phyloP scores from a whole-genome alignment of 2,329 filamentous ascomycete species.

The Monosporascus sp. region DNA sequence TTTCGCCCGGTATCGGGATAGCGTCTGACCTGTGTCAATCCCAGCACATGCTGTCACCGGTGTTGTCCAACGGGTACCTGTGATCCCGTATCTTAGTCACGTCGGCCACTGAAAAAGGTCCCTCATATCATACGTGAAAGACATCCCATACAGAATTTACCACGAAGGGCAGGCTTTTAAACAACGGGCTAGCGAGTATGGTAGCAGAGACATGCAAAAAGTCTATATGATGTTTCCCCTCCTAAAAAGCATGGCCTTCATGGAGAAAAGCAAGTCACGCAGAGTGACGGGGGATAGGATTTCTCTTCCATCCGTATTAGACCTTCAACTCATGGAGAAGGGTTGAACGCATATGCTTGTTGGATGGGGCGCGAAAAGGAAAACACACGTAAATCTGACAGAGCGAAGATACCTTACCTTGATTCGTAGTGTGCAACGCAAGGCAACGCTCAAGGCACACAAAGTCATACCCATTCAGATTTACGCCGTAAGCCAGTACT shows the following conservation, averaged over 20 bases:
- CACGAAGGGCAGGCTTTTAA: too few relatives aligned
- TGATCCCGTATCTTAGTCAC: too few relatives aligned
- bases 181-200: too few relatives aligned
- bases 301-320: slow-evolving; percentile 50
- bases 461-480: neutral
- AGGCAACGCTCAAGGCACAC: neutral
- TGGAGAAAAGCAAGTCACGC: slow-evolving; percentile 44
- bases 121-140: too few relatives aligned
- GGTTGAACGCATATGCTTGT: slow-evolving; percentile 49
- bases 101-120: too few relatives aligned
- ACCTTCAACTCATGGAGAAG: slow-evolving; percentile 47
- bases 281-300: slow-evolving; percentile 46
- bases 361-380: slow-evolving; percentile 33
- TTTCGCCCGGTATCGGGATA: too few relatives aligned
- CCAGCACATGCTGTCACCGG: too few relatives aligned
- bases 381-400: neutral
- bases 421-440: neutral
- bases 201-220: too few relatives aligned
- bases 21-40: too few relatives aligned
- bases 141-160: too few relatives aligned
- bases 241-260: slow-evolving; percentile 41
- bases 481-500: neutral
- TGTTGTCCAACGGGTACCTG: too few relatives aligned
- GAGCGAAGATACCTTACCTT: neutral
- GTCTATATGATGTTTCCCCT: slow-evolving; percentile 33